Percentiles rank a stretch among this genome's conserved stretches.
Conservation (phyloP, 495 filamentous ascomycete genomes). For the Neurospora intermedia region DNA sequence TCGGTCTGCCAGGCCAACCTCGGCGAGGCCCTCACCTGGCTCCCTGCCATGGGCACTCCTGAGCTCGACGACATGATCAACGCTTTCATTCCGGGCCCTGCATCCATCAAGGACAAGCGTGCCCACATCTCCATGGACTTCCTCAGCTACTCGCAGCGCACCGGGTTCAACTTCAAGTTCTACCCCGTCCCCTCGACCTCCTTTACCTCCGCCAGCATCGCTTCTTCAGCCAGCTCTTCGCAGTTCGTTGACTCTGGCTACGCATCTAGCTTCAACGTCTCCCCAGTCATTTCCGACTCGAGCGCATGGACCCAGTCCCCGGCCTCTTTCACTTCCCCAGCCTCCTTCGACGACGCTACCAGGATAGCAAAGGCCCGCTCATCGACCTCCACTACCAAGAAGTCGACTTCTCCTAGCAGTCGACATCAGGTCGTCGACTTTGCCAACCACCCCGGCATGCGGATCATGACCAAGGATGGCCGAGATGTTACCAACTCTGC, state of each 20-base stretch:
- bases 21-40: conserved; percentile 41
- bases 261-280: conserved; percentile 32
- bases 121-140: conserved; percentile 44
- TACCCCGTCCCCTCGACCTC: conserved; percentile 32
- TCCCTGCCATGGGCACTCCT: conserved; percentile 40
- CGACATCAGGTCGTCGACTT: conserved; percentile 26
- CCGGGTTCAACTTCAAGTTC: conserved; percentile 40
- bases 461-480: conserved; percentile 48
- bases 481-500: conserved; percentile 45
- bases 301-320: conserved; percentile 29
- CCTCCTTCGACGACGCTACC: conserved; percentile 7
- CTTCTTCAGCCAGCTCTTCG: conserved; percentile 27
- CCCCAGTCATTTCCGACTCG: conserved; percentile 29
- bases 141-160: conserved; percentile 32
- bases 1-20: conserved; percentile 39
- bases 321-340: conserved; percentile 11
- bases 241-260: conserved; percentile 32
- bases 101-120: conserved; percentile 41
- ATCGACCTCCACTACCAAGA: conserved; percentile 13
- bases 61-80: conserved; percentile 44
- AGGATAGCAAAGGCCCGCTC: conserved; percentile 5
- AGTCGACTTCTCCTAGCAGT: conserved; percentile 12
- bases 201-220: conserved; percentile 20
- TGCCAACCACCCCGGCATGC: conserved; percentile 43
- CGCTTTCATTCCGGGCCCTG: conserved; percentile 37